phyloP scores from a whole-genome alignment of 805 yeast genomes.

The Cyberlindnera euphorbiae region DNA sequence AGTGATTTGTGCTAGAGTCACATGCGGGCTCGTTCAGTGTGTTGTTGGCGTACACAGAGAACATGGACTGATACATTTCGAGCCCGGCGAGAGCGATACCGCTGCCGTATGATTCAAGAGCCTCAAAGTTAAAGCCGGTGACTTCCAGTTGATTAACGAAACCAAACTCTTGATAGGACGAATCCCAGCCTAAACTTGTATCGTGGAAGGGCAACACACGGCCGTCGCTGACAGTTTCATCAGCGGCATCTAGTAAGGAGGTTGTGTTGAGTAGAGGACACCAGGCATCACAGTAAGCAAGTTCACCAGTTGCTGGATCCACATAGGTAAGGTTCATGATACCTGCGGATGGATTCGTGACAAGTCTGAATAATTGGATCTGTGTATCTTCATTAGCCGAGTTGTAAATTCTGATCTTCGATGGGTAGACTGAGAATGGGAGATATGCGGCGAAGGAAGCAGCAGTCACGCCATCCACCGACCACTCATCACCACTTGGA shows the following conservation, averaged over 20 bases:
- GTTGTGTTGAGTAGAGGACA: constrained; percentile 63
- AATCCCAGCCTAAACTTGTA: constrained; percentile 32
- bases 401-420: constrained; percentile 69
- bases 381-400: constrained; percentile 41
- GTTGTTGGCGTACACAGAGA: constrained; percentile 69
- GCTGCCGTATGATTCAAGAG: constrained; percentile 63
- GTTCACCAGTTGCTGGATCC: constrained; percentile 62
- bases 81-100: constrained; percentile 69
- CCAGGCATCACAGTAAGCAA: constrained; percentile 74
- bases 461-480: constrained; percentile 36
- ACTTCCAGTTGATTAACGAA: constrained; percentile 67
- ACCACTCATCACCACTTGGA: constrained; percentile 57
- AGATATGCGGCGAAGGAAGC: constrained; percentile 66
- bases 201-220: constrained; percentile 24
- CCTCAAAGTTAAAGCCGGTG: constrained; percentile 54
- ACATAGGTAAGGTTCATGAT: constrained; percentile 88
- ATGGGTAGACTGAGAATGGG: constrained; percentile 55
- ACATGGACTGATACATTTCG: constrained; percentile 53
- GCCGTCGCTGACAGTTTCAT: constrained; percentile 6
- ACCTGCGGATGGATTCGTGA: constrained; percentile 75
- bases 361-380: constrained; percentile 61
- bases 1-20: constrained; percentile 22
- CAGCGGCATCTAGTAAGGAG: constrained; percentile 25
- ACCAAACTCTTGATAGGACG: constrained; percentile 72
- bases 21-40: constrained; percentile 67